These are phyloP conservation scores for Malassezia dermatis DNA, from an alignment of 1,284 basidiomycete genomes.

Conservation along the genomic window DNA sequence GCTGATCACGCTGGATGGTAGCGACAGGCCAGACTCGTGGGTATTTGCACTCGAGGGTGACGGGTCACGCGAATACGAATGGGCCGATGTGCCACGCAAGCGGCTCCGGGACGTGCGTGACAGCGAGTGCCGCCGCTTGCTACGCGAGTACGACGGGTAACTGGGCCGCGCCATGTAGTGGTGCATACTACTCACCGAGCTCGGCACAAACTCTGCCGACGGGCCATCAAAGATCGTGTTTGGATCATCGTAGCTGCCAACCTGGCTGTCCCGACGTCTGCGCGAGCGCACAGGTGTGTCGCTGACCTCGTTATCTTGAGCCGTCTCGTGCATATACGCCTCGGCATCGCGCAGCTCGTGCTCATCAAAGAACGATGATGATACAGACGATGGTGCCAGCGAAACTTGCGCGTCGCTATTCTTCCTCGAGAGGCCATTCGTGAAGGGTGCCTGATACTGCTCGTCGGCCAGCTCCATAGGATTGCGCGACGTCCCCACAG, in stretches of 20 bases:
- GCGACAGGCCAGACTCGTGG: conserved; percentile 1
- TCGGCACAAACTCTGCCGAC: conserved; percentile 39
- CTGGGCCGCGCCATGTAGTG: conserved; percentile 24
- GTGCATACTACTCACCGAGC: conserved; percentile 33
- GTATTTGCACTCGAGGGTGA: conserved; percentile 27
- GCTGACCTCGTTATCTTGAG: not conserved
- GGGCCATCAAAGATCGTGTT: conserved; percentile 45
- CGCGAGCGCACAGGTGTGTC: conserved; percentile 13
- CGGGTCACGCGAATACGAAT: conserved; percentile 16
- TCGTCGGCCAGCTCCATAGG: conserved; percentile 26
- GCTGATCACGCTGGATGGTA: conserved; percentile 15
- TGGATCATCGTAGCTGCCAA: conserved; percentile 41
- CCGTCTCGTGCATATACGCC: conserved; percentile 22
- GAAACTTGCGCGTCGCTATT: not conserved
- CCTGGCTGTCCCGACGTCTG: conserved; percentile 34
- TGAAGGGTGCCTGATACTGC: conserved; percentile 42
- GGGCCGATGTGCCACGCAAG: conserved; percentile 11
- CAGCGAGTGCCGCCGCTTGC: conserved; percentile 29
- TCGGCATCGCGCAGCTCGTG: conserved; percentile 34
- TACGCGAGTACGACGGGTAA: conserved; percentile 17
- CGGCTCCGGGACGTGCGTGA: conserved; percentile 30
- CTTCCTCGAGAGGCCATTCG: not conserved
- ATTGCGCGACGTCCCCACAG: not conserved
- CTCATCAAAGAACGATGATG: conserved; percentile 44
- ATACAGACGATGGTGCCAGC: conserved; percentile 16